These are phyloP conservation scores for Cladosporium sphaerospermum DNA, from an alignment of 2,329 filamentous ascomycete species.

Conservation along the genomic window DNA sequence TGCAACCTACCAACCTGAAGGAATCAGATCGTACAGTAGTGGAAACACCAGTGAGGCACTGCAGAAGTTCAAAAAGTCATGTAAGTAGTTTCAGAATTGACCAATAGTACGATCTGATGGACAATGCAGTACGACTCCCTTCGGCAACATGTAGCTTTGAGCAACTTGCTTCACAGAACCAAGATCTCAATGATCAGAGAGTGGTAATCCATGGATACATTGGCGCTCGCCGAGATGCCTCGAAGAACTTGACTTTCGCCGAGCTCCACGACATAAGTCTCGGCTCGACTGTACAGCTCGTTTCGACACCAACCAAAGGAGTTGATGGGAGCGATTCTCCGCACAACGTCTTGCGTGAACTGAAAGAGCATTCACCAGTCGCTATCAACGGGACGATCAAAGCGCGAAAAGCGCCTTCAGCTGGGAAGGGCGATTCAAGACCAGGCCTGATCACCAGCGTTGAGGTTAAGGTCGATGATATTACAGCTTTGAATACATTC, in stretches of 20 bases:
- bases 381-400: conserved; percentile 46
- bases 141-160: conserved; percentile 35
- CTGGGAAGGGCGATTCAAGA: conserved; percentile 16
- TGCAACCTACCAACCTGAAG: background rate
- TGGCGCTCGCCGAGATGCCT: conserved; percentile 60
- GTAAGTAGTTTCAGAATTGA: background rate
- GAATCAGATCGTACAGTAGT: background rate
- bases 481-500: conserved; percentile 67
- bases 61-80: conserved; percentile 26
- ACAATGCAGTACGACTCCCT: conserved; percentile 33
- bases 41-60: conserved; percentile 4
- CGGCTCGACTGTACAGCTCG: conserved; percentile 35
- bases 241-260: conserved; percentile 65
- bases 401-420: conserved; percentile 31
- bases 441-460: conserved; percentile 31
- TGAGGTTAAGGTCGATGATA: conserved; percentile 57
- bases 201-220: conserved; percentile 66
- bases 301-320: conserved; percentile 24
- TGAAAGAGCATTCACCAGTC: conserved; percentile 46
- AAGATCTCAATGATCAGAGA: conserved; percentile 26
- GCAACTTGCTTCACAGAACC: conserved; percentile 22
- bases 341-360: conserved; percentile 20
- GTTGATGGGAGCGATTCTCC: conserved; percentile 22
- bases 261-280: conserved; percentile 43
- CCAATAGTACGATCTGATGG: background rate